Conservation (phyloP, 345 rosid species). For the Gossypium anomalum region DNA sequence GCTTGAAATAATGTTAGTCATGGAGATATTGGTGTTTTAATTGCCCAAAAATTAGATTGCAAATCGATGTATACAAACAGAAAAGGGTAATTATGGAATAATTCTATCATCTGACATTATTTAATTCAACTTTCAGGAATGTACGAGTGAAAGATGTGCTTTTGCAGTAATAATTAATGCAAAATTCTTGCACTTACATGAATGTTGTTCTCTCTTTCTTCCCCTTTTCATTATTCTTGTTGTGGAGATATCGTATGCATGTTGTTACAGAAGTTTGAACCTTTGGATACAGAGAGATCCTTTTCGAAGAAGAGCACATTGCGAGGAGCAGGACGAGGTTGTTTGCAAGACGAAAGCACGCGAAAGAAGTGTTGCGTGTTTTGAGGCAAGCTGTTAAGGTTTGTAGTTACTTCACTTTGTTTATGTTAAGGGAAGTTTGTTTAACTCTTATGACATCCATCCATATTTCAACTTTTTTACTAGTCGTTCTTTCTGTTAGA, state of each 20-base stretch:
- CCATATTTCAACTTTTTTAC: neutral
- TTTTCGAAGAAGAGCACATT: too few relatives aligned
- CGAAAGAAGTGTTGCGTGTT: slow-evolving; percentile 21
- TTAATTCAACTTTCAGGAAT: neutral
- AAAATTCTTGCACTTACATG: neutral
- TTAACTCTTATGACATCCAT: neutral
- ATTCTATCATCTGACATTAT: neutral
- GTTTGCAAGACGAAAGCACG: slow-evolving; percentile 20
- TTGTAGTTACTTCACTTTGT: slow-evolving; percentile 14
- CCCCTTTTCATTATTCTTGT: neutral
- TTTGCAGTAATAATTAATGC: neutral
- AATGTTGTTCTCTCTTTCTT: neutral
- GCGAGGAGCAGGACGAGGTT: slow-evolving; percentile 34
- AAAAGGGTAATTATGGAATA: neutral
- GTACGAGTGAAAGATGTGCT: neutral
- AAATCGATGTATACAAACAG: neutral
- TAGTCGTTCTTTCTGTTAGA: neutral
- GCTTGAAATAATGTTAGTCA: neutral
- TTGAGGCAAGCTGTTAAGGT: slow-evolving; percentile 38
- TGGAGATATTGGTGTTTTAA: neutral
- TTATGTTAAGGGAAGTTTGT: neutral
- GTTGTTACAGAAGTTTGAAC: neutral
- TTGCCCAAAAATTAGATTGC: neutral
- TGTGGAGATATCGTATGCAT: neutral
- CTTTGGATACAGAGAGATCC: slow-evolving; percentile 27